Percentiles rank a stretch among this genome's conserved stretches.
Conservation (phyloP, 2,329 filamentous ascomycete genomes). For the Epichloe elymi region DNA sequence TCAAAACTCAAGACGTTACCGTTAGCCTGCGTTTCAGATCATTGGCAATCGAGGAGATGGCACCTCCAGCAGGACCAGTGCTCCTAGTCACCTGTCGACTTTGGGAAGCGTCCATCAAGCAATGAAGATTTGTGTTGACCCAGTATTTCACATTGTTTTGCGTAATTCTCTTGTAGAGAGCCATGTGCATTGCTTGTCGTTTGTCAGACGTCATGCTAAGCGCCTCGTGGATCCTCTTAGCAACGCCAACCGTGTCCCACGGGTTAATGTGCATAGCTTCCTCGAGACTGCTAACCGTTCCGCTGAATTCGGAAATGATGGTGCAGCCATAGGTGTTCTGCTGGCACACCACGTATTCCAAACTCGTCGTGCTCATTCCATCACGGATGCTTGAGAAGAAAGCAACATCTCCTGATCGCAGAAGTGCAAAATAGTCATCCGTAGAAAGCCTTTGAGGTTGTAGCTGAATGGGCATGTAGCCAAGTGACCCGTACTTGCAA, state of each 20-base stretch:
- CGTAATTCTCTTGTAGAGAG: constrained; percentile 3
- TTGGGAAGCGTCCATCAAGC: constrained; percentile 2
- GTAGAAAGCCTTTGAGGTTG: constrained; percentile 82
- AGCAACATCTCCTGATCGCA: constrained; percentile 77
- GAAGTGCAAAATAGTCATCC: constrained; percentile 83
- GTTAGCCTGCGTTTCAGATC: neutral
- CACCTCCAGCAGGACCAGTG: neutral
- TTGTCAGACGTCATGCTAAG: constrained; percentile 58
- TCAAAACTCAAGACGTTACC: neutral
- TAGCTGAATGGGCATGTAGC: constrained; percentile 84
- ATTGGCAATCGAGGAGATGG: neutral
- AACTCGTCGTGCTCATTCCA: constrained; percentile 94
- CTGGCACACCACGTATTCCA: constrained; percentile 89
- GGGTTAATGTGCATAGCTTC: constrained; percentile 92
- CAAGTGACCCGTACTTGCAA: constrained; percentile 72
- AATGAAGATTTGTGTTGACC: neutral
- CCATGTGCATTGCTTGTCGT: constrained; percentile 24
- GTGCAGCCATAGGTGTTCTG: constrained; percentile 73
- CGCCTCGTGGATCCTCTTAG: constrained; percentile 67
- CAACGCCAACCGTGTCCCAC: constrained; percentile 77
- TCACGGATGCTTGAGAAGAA: constrained; percentile 90
- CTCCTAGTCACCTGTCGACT: neutral
- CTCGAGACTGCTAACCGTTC: constrained; percentile 71
- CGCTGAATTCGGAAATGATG: constrained; percentile 94
- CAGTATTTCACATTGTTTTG: constrained; percentile 4